A percentile compares a stretch with the other conserved stretches of the same genome.
These are phyloP conservation scores for Chlorella variabilis DNA, from an alignment of 163 green algal species.

Conservation along the genomic window DNA sequence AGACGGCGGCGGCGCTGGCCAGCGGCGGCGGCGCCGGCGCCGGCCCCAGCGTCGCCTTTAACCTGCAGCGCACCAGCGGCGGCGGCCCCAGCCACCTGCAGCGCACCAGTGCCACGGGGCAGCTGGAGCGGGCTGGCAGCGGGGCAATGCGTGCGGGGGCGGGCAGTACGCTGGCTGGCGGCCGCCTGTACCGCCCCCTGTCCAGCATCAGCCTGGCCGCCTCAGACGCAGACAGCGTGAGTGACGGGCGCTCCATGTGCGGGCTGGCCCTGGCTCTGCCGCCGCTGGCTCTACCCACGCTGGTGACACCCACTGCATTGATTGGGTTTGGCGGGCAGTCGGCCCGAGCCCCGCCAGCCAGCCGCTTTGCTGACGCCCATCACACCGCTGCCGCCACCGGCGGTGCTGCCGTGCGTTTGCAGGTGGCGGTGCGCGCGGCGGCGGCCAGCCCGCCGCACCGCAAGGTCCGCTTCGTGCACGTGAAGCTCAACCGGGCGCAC, in stretches of 20 bases:
- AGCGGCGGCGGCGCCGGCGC: not conserved
- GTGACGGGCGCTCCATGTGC: too few relatives aligned
- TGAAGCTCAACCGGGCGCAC: slow-evolving; percentile 82
- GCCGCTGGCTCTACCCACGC: too few relatives aligned
- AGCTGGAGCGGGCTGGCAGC: not conserved
- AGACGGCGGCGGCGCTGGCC: not conserved
- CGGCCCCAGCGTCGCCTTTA: not conserved
- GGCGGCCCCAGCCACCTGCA: not conserved
- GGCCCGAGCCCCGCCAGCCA: too few relatives aligned
- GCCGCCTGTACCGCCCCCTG: not conserved
- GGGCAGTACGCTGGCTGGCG: not conserved
- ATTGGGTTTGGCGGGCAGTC: too few relatives aligned
- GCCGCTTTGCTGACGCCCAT: too few relatives aligned
- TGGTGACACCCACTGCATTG: too few relatives aligned
- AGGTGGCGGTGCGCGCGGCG: not conserved
- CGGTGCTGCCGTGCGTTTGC: too few relatives aligned
- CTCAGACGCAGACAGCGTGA: not conserved
- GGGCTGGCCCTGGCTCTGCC: too few relatives aligned
- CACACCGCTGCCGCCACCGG: too few relatives aligned
- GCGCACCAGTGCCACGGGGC: not conserved
- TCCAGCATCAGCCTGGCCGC: not conserved
- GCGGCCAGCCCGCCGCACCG: not conserved
- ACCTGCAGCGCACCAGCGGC: not conserved
- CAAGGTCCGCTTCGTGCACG: slow-evolving; percentile 64
- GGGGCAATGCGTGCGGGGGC: not conserved